Percentiles rank a stretch among this genome's conserved stretches.
Evolutionary conservation across 73 alveolate species (phyloP).

Genomic region (Stentor coeruleus): DNA sequence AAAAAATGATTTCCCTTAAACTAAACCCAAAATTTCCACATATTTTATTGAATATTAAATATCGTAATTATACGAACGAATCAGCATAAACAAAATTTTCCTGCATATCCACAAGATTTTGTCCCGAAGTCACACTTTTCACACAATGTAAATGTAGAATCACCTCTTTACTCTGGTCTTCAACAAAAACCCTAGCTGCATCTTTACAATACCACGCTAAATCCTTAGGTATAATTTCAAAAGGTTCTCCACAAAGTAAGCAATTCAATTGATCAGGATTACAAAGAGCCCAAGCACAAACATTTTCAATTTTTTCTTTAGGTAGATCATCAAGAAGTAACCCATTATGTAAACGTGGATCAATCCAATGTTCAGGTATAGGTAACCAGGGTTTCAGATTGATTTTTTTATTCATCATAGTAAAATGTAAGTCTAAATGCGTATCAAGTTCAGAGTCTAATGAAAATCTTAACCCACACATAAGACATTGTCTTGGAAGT

Average conservation of each 20-base stretch:
- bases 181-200: constrained; percentile 2
- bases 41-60: too few relatives aligned
- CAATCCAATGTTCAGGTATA: background rate
- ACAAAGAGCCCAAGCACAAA: background rate
- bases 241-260: constrained; percentile 7
- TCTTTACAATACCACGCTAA: constrained; percentile 22
- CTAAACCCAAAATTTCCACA: too few relatives aligned
- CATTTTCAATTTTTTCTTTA: background rate
- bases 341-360: constrained; percentile 14
- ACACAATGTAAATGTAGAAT: background rate
- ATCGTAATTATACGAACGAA: background rate
- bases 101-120: background rate
- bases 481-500: constrained; percentile 18
- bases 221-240: constrained; percentile 11
- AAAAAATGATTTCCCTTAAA: too few relatives aligned
- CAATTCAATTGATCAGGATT: constrained; percentile 20
- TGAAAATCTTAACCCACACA: constrained; percentile 15
- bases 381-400: constrained; percentile 2
- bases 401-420: background rate
- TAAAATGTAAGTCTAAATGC: constrained; percentile 10
- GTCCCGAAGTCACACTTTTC: background rate
- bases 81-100: background rate
- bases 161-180: constrained; percentile 7
- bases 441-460: constrained; percentile 12
- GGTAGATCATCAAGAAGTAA: constrained; percentile 2